These are phyloP conservation scores for Sporothrix dimorphospora DNA, from an alignment of 2,329 filamentous ascomycete species.

Conservation along the genomic window DNA sequence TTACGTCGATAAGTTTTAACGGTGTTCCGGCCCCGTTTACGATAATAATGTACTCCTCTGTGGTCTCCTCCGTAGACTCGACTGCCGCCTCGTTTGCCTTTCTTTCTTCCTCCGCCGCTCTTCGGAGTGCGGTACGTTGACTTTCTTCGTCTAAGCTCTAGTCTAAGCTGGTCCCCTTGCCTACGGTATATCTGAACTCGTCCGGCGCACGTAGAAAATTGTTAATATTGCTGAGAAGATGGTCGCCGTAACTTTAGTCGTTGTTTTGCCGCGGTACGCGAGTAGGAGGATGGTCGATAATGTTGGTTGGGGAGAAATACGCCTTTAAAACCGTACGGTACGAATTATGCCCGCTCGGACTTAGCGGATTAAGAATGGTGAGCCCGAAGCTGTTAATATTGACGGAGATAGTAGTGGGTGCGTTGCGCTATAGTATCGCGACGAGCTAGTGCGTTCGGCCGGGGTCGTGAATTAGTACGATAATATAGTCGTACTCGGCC, in stretches of 20 bases:
- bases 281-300: background rate
- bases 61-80: background rate
- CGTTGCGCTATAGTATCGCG: constrained; percentile 2
- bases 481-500: background rate
- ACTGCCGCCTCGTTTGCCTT: background rate
- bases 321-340: background rate
- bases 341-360: background rate
- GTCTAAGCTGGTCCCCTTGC: background rate
- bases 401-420: too few species aligned
- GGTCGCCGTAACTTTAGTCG: background rate
- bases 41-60: background rate
- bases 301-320: background rate
- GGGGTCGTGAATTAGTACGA: background rate
- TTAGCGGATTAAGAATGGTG: background rate
- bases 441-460: background rate
- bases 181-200: background rate
- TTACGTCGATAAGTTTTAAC: background rate
- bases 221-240: background rate
- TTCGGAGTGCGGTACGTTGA: background rate
- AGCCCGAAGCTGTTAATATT: background rate
- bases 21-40: background rate
- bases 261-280: background rate
- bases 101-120: background rate
- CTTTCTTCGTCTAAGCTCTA: background rate
- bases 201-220: background rate